Percentiles rank a stretch among this genome's conserved stretches.
Evolutionary conservation across 371 early-diverging fungal genomes (phyloP).

Genomic region (Apophysomyces trapeziformis): DNA sequence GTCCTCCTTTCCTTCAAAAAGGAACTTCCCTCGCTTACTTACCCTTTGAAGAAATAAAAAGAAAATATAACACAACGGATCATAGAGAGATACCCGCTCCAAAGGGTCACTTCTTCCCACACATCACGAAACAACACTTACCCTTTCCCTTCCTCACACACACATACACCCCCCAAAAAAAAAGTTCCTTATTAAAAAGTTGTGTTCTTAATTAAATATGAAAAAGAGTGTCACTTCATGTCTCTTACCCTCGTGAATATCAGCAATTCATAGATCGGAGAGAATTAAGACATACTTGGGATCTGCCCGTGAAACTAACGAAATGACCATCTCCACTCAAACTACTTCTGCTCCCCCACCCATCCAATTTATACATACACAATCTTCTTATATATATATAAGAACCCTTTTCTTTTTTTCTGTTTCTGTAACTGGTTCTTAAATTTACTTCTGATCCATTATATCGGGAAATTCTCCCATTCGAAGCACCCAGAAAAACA

Average conservation of each 20-base stretch:
- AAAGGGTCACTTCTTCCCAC: too few species aligned
- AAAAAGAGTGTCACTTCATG: too few species aligned
- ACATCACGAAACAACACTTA: not conserved
- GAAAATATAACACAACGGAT: not conserved
- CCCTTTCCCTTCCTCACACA: not conserved
- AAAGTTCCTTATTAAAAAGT: too few species aligned
- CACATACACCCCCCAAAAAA: too few species aligned
- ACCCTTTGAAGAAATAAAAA: slow-evolving; percentile 7
- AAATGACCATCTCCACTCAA: not conserved
- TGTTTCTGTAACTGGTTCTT: not conserved
- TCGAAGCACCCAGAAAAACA: not conserved
- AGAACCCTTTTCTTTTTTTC: not conserved
- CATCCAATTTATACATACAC: not conserved
- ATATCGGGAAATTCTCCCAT: not conserved
- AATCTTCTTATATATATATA: not conserved
- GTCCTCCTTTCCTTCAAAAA: not conserved
- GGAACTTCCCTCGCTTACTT: not conserved
- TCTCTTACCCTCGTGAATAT: too few species aligned
- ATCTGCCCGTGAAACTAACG: not conserved
- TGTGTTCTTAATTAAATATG: too few species aligned
- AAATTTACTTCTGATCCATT: not conserved
- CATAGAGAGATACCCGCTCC: too few species aligned
- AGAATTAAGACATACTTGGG: too few species aligned
- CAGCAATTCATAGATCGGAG: too few species aligned
- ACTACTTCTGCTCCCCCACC: not conserved